These are phyloP conservation scores for Macadamia tetraphylla DNA, from an alignment of 164 flowering plant genomes.

Conservation along the genomic window DNA sequence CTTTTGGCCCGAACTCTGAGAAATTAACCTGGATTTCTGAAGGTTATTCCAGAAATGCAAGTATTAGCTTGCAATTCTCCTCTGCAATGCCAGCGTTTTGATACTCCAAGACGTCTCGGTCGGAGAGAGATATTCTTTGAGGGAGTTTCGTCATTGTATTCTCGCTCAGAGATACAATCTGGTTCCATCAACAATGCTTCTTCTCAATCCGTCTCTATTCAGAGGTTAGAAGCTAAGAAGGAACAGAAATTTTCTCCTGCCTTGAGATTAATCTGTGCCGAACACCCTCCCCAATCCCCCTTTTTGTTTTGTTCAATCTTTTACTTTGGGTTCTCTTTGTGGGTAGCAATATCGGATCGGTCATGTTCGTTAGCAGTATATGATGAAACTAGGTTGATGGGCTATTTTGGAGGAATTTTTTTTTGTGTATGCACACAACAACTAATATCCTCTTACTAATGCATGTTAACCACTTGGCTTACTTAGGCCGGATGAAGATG, in stretches of 20 bases:
- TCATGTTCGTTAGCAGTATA: too few species aligned
- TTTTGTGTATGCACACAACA: background rate
- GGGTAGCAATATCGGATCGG: background rate
- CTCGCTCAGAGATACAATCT: background rate
- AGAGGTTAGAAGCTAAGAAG: slow-evolving; percentile 18
- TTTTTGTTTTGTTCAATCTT: background rate
- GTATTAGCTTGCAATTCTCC: slow-evolving; percentile 32
- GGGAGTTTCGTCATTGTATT: background rate
- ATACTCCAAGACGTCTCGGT: slow-evolving; percentile 23
- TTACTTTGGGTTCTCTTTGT: background rate
- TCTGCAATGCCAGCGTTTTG: slow-evolving; percentile 11
- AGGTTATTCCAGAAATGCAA: slow-evolving; percentile 27
- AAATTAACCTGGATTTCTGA: background rate
- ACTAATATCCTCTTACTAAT: background rate
- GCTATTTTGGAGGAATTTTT: too few species aligned
- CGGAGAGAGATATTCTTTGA: slow-evolving; percentile 32
- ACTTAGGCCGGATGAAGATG: slow-evolving; percentile 15
- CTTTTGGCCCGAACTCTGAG: too few species aligned
- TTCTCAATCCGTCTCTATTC: background rate
- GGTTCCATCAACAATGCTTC: background rate
- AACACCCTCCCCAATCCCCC: background rate
- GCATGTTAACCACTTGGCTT: slow-evolving; percentile 5
- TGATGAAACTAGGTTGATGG: too few species aligned
- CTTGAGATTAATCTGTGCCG: background rate
- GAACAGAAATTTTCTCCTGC: background rate